Conservation (phyloP, 1,284 basidiomycete genomes). For the Boletus hoseneyae region DNA sequence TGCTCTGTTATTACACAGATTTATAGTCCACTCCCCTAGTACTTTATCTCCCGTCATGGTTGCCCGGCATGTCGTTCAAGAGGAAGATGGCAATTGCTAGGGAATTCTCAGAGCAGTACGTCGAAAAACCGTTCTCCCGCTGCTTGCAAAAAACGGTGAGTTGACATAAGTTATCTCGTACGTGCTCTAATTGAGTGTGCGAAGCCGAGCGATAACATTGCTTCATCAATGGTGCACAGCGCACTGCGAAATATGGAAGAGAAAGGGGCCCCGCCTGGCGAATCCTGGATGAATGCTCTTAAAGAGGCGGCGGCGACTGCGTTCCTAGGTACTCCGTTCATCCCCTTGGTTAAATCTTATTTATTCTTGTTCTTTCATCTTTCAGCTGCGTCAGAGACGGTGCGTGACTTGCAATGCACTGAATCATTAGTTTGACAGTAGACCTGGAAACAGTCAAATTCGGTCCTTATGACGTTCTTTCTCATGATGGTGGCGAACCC, state of each 20-base stretch:
- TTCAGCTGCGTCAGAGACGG: slow-evolving; percentile 14
- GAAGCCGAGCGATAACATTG: background rate
- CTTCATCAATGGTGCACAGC: slow-evolving; percentile 16
- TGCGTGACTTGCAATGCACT: background rate
- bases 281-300: slow-evolving; percentile 7
- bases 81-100: slow-evolving; percentile 1
- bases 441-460: slow-evolving; percentile 4
- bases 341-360: background rate
- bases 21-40: background rate
- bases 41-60: too few relatives aligned
- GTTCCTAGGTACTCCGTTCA: slow-evolving; percentile 10
- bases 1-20: background rate
- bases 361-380: background rate
- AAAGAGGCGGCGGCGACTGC: slow-evolving; percentile 9
- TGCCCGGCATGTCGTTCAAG: too few relatives aligned
- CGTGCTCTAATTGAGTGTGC: background rate
- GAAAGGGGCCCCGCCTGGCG: background rate
- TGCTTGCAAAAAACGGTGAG: slow-evolving; percentile 8
- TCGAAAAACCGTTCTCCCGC: slow-evolving; percentile 18
- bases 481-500: slow-evolving; percentile 19
- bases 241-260: slow-evolving; percentile 9
- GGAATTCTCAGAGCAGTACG: slow-evolving; percentile 1
- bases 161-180: background rate
- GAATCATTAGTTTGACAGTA: background rate
- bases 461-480: slow-evolving; percentile 13